A percentile compares a stretch with the other conserved stretches of the same genome.
Conservation (phyloP, 768 basidiomycete genomes). For the Nidularia sp. region DNA sequence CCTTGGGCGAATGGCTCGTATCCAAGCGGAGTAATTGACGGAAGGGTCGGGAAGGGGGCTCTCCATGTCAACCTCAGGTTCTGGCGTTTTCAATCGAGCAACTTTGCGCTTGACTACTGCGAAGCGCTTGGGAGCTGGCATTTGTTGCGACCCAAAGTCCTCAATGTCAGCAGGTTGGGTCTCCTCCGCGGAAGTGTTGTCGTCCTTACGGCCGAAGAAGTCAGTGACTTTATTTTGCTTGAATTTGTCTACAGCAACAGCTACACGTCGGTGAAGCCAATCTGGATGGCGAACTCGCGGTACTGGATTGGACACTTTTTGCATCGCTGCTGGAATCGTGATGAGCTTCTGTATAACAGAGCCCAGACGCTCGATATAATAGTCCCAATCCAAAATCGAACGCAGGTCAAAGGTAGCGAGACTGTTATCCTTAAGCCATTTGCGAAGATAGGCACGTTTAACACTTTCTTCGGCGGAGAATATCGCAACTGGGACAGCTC, state of each 20-base stretch:
- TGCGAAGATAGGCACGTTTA: constrained; percentile 86
- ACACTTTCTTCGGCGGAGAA: constrained; percentile 93
- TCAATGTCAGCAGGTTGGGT: constrained; percentile 55
- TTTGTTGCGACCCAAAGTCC: constrained; percentile 33
- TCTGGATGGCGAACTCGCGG: constrained; percentile 95
- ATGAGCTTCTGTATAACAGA: constrained; percentile 99
- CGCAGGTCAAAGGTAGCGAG: constrained; percentile 86
- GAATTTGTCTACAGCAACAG: constrained; percentile 90
- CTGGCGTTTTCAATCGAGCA: constrained; percentile 37
- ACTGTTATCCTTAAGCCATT: constrained; percentile 94
- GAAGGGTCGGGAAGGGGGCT: constrained; percentile 60
- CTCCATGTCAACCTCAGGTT: constrained; percentile 29
- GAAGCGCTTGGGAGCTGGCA: constrained; percentile 27
- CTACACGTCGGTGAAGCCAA: constrained; percentile 91
- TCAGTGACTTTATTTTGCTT: constrained; percentile 97
- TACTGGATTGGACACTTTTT: constrained; percentile 95
- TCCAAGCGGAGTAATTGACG: constrained; percentile 69
- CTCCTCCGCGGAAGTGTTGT: constrained; percentile 23
- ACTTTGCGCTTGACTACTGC: constrained; percentile 51
- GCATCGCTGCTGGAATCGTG: constrained; percentile 98
- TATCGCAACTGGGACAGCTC: constrained; percentile 95
- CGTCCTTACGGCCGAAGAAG: constrained; percentile 63
- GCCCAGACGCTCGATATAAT: constrained; percentile 96
- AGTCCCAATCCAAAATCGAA: constrained; percentile 95
- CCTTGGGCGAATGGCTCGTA: constrained; percentile 68